phyloP scores from a whole-genome alignment of 1,139 yeast genomes.

The Meyerozyma smithsonii region DNA sequence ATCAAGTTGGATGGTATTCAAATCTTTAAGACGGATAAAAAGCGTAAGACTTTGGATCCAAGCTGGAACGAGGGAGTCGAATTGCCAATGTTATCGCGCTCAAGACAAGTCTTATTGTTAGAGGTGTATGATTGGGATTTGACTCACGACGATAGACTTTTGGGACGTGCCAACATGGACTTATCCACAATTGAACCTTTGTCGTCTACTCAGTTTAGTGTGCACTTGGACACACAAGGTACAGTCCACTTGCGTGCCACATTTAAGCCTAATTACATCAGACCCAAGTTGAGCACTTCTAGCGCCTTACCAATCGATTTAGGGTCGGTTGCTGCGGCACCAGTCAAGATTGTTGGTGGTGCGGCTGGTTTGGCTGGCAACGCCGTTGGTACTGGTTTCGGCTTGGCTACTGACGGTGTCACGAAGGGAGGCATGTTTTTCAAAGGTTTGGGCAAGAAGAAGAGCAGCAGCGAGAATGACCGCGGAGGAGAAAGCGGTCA shows the following conservation, averaged over 20 bases:
- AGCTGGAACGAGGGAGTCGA: slow-evolving; percentile 60
- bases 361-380: slow-evolving; percentile 33
- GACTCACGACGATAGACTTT: slow-evolving; percentile 58
- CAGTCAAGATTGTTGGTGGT: slow-evolving; percentile 43
- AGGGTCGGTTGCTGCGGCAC: slow-evolving; percentile 39
- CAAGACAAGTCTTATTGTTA: slow-evolving; percentile 44
- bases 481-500: slow-evolving; percentile 2
- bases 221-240: slow-evolving; percentile 60
- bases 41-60: slow-evolving; percentile 65
- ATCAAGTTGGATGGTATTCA: slow-evolving; percentile 51
- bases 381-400: slow-evolving; percentile 34
- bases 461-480: slow-evolving; percentile 18
- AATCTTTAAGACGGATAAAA: slow-evolving; percentile 52
- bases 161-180: slow-evolving; percentile 52
- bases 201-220: slow-evolving; percentile 40
- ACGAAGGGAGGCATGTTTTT: slow-evolving; percentile 39
- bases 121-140: slow-evolving; percentile 74
- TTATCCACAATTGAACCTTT: slow-evolving; percentile 44
- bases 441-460: slow-evolving; percentile 28
- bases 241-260: slow-evolving; percentile 44
- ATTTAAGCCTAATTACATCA: slow-evolving; percentile 63
- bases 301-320: slow-evolving; percentile 40
- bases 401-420: slow-evolving; percentile 41
- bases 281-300: slow-evolving; percentile 47
- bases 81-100: slow-evolving; percentile 60